These are phyloP conservation scores for Cajanus cajan DNA, from an alignment of 306 rosid genomes.

Conservation along the genomic window DNA sequence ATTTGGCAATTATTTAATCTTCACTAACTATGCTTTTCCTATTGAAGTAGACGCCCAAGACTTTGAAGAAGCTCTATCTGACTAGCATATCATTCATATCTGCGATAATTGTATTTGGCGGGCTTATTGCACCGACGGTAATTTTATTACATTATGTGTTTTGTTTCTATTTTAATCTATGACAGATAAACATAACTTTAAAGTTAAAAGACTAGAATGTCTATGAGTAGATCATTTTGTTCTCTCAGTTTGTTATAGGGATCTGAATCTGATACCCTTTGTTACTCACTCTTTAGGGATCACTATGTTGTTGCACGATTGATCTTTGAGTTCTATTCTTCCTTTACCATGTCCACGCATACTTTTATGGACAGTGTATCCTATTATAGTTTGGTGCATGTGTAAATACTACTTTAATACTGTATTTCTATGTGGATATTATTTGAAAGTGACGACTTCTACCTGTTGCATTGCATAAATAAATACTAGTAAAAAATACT, in stretches of 20 bases:
- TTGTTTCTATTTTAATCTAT: not conserved
- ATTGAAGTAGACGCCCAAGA: constrained; percentile 69
- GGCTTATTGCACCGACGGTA: constrained; percentile 91
- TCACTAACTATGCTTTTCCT: constrained; percentile 25
- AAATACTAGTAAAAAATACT: not conserved
- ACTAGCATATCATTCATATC: constrained; percentile 68
- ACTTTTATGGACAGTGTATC: not conserved
- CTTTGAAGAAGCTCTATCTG: constrained; percentile 78
- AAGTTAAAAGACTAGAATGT: not conserved
- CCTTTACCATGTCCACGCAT: not conserved
- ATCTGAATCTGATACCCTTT: not conserved
- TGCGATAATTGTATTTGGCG: constrained; percentile 82
- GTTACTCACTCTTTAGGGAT: not conserved
- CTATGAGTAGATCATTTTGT: not conserved
- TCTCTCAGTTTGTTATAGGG: constrained; percentile 7
- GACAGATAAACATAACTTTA: not conserved
- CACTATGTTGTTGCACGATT: not conserved
- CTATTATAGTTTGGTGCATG: not conserved
- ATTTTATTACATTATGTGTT: constrained; percentile 26
- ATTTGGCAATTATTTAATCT: not conserved
- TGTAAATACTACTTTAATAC: not conserved
- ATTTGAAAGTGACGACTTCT: not conserved
- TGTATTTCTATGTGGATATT: not conserved
- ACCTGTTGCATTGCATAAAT: not conserved
- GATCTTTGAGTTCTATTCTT: constrained; percentile 10